Base-by-base conservation (phyloP, 208 protist species). In the Wallacemonas rigidus region DNA sequence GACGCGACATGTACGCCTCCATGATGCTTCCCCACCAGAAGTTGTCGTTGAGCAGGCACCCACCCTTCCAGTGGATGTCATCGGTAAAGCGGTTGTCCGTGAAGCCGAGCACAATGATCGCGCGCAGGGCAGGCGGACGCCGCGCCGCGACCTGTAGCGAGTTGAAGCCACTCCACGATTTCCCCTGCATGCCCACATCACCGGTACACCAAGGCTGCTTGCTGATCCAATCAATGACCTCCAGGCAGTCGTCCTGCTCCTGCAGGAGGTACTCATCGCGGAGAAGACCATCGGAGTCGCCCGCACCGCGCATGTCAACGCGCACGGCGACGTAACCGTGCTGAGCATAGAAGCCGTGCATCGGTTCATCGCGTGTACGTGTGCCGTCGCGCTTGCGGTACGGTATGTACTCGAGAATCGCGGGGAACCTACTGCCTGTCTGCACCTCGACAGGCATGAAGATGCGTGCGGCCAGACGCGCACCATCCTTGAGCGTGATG, bases 21-120 rank as follows among this genome's bases (percentile, higher is more conserved):
- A 91, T 86, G 58, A 91, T 76, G 56, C 74, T 81, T 17, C 86
- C 86, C 86, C 83, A 91, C 83, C 86, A 91, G 51, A 88, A 88
- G 72, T 87, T 91, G 64, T 91, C 82, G 73, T 80, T 82, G n/a
- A 91, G 80, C 62, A 91, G 71, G 57, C 86, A 91, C 38, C 82
- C 86, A 56, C 82, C 86, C 65, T 88, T 85, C 82, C 82, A 91
- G 75, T 88, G 86, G 67, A 91, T 91, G 67, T 88, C 86, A 67
- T 86, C 82, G 44, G 76, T 86, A 67, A 88, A 91, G 68, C 82
- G 86, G 65, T 91, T 91, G 67, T 88, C 75, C 12, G 82, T 82
- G 63, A 91, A 91, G 60, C 86, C 76, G 39, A 91, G 72, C 9
- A 87, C 84, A 58, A 91, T 85, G 60, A 91, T 86, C n/a, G 82